phyloP scores from a whole-genome alignment of 257 asterid species.

The Solanum pinnatisectum region DNA sequence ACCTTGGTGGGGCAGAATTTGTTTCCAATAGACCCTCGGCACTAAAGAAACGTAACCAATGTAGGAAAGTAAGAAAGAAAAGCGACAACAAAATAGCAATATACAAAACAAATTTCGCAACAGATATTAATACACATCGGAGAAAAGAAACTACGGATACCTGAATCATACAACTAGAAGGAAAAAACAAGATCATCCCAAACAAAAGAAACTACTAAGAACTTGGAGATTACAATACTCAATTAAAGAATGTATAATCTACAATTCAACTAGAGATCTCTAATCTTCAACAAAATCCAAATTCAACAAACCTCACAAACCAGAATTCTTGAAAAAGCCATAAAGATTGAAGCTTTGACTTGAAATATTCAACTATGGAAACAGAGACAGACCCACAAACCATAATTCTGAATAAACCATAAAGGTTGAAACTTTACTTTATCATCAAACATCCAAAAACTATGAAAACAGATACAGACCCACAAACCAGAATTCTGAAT shows the following conservation, averaged over 20 bases:
- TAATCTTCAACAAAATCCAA: slow-evolving; percentile 28
- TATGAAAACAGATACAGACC: neutral
- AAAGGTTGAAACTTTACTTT: slow-evolving; percentile 26
- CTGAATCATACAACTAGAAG: neutral
- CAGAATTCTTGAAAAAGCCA: slow-evolving; percentile 23
- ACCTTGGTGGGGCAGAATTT: neutral
- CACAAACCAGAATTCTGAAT: neutral
- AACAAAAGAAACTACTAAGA: slow-evolving; percentile 12
- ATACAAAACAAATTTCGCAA: neutral
- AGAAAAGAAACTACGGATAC: neutral
- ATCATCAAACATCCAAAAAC: neutral
- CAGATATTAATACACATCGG: neutral
- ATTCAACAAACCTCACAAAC: slow-evolving; percentile 30
- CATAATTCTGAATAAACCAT: neutral
- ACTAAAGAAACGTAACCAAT: neutral
- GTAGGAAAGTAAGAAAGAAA: neutral
- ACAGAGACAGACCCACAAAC: neutral
- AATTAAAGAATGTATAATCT: slow-evolving; percentile 7
- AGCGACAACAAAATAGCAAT: neutral
- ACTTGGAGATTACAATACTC: slow-evolving; percentile 12
- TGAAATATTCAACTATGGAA: slow-evolving; percentile 14
- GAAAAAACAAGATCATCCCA: slow-evolving; percentile 12
- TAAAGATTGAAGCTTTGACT: slow-evolving; percentile 22
- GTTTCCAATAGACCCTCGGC: neutral
- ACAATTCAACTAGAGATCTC: slow-evolving; percentile 22